Base-by-base conservation (phyloP, 208 protist genomes). In the Polymyxa betae region DNA sequence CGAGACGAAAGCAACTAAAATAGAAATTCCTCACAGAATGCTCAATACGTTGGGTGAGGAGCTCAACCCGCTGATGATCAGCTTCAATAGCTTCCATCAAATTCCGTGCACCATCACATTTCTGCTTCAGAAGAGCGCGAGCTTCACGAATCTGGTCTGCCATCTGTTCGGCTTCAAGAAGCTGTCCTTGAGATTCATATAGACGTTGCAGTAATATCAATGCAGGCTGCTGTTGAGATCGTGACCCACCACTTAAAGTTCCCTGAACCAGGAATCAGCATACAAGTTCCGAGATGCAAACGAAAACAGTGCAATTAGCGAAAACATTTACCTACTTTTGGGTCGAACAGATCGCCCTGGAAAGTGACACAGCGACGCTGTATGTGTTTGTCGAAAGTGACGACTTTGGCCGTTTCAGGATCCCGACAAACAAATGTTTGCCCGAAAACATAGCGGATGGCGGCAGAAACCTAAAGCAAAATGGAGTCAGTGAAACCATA, bases 291-390 rank as follows among this genome's bases (percentile, higher is more conserved):
- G n/a, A n/a, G n/a, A n/a, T n/a, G n/a, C n/a, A n/a, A n/a, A n/a
- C n/a, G n/a, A n/a, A n/a, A 87, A 97, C 90, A 99, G 94, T 32
- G 98, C 97, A n/a, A n/a, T n/a, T n/a, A n/a, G n/a, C n/a, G n/a
- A n/a, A n/a, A n/a, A n/a, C n/a, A n/a, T n/a, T n/a, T n/a, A n/a
- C n/a, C n/a, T 78, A 96, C 96, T 38, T 96, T 94, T 16, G 99
- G 98, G 93, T 99, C 97, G 87, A 97, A 99, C 38, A 98, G 93
- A 88, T 99, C 98, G 44, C 99, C 99, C 0, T 99, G 97, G 0
- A 99, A 90, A 0, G 98, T 99, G n/a, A 99, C 98, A 24, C 97
- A 95, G 77, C 88, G 88, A 0, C 45, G 77, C 20, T 92, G 91
- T 29, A 99, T 94, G 0, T 88, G 0, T 10, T 82, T 45, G 88